phyloP scores from a whole-genome alignment of 345 rosid species.

The Euphorbia tirucalli region DNA sequence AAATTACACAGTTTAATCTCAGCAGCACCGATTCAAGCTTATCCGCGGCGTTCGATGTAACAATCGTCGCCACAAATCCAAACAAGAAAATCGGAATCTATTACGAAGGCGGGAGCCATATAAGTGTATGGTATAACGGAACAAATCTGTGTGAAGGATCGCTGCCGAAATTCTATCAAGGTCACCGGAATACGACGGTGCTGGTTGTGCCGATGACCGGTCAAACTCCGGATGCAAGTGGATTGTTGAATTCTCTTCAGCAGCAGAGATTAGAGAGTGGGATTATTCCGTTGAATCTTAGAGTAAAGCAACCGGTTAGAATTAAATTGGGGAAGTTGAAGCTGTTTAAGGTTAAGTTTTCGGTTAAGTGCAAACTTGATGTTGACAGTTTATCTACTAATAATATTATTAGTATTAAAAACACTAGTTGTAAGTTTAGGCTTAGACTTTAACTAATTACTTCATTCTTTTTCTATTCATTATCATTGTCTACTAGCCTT shows the following conservation, averaged over 20 bases:
- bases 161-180: conserved; percentile 85
- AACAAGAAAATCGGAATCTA: conserved; percentile 76
- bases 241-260: conserved; percentile 33
- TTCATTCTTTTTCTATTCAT: neutral
- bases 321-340: conserved; percentile 70
- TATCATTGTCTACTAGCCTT: neutral
- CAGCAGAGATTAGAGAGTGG: conserved; percentile 50
- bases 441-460: conserved; percentile 41
- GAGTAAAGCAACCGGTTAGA: conserved; percentile 76
- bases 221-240: conserved; percentile 46
- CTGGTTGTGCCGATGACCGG: conserved; percentile 56
- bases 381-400: conserved; percentile 48
- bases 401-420: conserved; percentile 43
- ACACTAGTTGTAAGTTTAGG: conserved; percentile 63
- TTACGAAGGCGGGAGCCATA: conserved; percentile 76
- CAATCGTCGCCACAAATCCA: conserved; percentile 64
- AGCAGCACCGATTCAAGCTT: conserved; percentile 42
- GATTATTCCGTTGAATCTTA: conserved; percentile 54
- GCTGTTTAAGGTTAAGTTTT: conserved; percentile 57
- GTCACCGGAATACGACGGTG: conserved; percentile 76
- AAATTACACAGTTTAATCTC: conserved; percentile 48
- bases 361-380: conserved; percentile 53
- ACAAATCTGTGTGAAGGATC: conserved; percentile 63
- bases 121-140: conserved; percentile 51
- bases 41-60: conserved; percentile 53